Evolutionary conservation across 441 rosid species (phyloP).

Genomic region (Viola pubescens): DNA sequence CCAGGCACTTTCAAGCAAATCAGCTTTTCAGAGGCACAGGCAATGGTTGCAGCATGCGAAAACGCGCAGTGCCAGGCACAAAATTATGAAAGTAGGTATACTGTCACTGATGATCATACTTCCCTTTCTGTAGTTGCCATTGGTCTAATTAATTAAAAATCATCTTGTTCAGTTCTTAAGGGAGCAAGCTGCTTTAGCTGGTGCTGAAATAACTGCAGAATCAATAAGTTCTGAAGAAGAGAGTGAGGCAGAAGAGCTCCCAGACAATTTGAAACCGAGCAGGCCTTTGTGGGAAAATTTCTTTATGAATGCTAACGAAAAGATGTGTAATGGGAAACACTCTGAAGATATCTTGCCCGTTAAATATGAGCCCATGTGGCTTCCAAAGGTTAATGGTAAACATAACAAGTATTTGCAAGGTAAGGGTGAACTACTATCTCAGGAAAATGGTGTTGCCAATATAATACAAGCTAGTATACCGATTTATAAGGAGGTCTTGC

Average conservation of each 20-base stretch:
- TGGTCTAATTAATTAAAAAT: conserved; percentile 9
- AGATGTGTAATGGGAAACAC: conserved; percentile 34
- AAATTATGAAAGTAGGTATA: conserved; percentile 77
- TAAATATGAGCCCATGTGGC: conserved; percentile 47
- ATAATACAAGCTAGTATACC: conserved; percentile 61
- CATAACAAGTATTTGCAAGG: conserved; percentile 57
- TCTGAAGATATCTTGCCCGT: conserved; percentile 26
- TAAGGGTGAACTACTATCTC: conserved; percentile 34
- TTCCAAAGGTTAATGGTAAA: conserved; percentile 80
- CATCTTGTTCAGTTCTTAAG: conserved; percentile 59
- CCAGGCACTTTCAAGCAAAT: conserved; percentile 85
- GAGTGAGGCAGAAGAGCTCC: conserved; percentile 49
- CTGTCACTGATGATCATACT: not conserved
- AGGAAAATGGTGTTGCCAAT: conserved; percentile 60
- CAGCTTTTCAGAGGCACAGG: conserved; percentile 90
- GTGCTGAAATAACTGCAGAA: conserved; percentile 74
- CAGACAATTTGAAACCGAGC: conserved; percentile 34
- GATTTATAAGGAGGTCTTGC: conserved; percentile 69
- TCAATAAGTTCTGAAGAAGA: conserved; percentile 62
- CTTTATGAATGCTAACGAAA: conserved; percentile 39
- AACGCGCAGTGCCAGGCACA: conserved; percentile 95
- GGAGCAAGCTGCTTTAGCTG: conserved; percentile 86
- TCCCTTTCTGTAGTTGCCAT: conserved; percentile 6
- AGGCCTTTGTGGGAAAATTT: conserved; percentile 66
- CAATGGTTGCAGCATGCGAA: conserved; percentile 96